Evolutionary conservation across 768 basidiomycete genomes (phyloP), one percentile per base, ranked within the genome.

Genomic region (Basidioascus undulatus): DNA sequence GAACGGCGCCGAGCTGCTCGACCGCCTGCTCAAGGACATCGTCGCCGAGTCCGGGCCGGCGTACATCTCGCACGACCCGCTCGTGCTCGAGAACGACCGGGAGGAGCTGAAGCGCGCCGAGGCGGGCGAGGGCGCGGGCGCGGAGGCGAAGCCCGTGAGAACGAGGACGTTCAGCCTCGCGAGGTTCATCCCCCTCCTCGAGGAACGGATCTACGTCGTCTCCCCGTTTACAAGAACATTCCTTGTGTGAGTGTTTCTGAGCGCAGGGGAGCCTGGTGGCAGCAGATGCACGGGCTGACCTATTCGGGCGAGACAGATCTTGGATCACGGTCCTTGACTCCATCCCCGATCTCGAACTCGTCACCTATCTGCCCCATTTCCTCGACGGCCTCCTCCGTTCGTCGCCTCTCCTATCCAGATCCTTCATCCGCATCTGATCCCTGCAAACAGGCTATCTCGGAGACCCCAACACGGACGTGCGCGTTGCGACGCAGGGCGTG

Each of bases 281-380:
- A n/a, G n/a, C n/a, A n/a, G n/a, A n/a, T n/a, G n/a, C n/a, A n/a
- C n/a, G n/a, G n/a, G n/a, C n/a, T n/a, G n/a, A n/a, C n/a, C n/a
- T n/a, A n/a, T n/a, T n/a, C n/a, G n/a, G n/a, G n/a, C n/a, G n/a
- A n/a, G n/a, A n/a, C n/a, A n/a, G n/a, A n/a, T 77, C 79, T 1
- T 98, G 92, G 92, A 81, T 96, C 44, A 81, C 71, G 32, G 80
- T 92, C 4, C 68, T 98, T 34, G 86, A 94, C 54, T 87, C 84
- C 16, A 81, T 96, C 4, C 92, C 92, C 10, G 92, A 98, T 53
- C 64, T 98, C 40, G 89, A 96, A 55, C 68, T 98, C 34, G 77
- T 96, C 35, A 75, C 81, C 21, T 92, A 81, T 60, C 69, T 98
- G 26, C 92, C 92, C 1, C 77, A 92, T 52, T 87, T 96, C 55